Evolutionary conservation across 2,329 filamentous ascomycete species (phyloP).

Genomic region (Trichophyton schoenleinii): DNA sequence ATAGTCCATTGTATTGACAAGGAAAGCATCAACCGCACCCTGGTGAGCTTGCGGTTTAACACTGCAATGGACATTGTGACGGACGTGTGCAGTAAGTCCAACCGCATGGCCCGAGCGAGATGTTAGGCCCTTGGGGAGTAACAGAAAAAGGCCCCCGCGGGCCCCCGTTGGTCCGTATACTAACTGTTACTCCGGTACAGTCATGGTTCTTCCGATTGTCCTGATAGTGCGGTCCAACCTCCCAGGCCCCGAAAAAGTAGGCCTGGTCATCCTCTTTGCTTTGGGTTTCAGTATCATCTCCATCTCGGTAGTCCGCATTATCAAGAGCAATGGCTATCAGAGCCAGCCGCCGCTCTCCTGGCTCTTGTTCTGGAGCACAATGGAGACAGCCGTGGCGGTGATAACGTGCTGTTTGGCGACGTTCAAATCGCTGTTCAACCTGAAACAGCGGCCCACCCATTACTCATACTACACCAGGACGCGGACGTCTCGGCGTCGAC

Average conservation of each 20-base stretch:
- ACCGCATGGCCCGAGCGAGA: too few species aligned
- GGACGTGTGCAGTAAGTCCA: conserved; percentile 6
- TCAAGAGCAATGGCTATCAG: conserved; percentile 5
- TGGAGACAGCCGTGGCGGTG: conserved; percentile 9
- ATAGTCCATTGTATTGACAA: conserved; percentile 6
- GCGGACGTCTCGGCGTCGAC: neutral
- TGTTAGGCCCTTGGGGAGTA: too few species aligned
- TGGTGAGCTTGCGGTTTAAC: conserved; percentile 6
- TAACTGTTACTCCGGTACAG: neutral
- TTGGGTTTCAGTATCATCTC: conserved; percentile 10
- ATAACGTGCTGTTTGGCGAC: conserved; percentile 11
- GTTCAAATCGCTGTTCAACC: conserved; percentile 11
- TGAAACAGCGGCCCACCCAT: neutral
- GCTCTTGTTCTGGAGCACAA: conserved; percentile 11
- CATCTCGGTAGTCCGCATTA: conserved; percentile 10
- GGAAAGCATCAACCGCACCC: neutral
- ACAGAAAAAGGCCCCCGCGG: too few species aligned
- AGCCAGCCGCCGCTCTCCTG: conserved; percentile 10
- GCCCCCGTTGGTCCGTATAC: too few species aligned
- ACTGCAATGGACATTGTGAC: conserved; percentile 9
- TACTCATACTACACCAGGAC: neutral
- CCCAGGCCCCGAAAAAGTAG: conserved; percentile 6
- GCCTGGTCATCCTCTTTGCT: conserved; percentile 8
- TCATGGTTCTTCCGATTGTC: conserved; percentile 9
- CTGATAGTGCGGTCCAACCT: conserved; percentile 9